phyloP scores from a whole-genome alignment of 176 grass and related monocot species.

The Echinochloa phyllopogon region DNA sequence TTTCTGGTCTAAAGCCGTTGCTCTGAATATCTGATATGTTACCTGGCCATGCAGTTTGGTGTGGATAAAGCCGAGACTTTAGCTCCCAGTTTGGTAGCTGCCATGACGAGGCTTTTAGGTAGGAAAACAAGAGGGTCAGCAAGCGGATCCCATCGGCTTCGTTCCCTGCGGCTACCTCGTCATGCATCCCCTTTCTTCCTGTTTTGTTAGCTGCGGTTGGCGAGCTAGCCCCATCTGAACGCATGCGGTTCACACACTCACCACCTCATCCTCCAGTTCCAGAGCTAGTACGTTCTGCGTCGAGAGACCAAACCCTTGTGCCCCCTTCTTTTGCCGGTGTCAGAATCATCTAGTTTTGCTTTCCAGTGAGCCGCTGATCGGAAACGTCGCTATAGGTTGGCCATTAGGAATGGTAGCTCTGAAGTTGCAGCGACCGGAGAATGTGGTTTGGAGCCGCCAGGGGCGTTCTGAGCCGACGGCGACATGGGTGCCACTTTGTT shows the following conservation, averaged over 20 bases:
- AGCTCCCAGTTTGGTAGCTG: constrained; percentile 10
- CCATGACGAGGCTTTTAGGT: constrained; percentile 46
- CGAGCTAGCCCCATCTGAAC: constrained; percentile 31
- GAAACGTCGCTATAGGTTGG: neutral
- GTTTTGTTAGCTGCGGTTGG: constrained; percentile 50
- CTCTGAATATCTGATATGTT: neutral
- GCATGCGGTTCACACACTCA: neutral
- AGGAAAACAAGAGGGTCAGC: constrained; percentile 21
- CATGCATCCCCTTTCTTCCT: neutral
- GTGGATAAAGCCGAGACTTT: neutral
- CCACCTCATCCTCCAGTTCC: neutral
- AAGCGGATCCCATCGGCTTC: constrained; percentile 1
- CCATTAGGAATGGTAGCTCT: constrained; percentile 50
- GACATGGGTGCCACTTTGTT: neutral
- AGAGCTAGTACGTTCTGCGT: neutral
- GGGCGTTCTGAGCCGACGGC: neutral
- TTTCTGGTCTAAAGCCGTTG: neutral
- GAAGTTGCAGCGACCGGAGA: constrained; percentile 53
- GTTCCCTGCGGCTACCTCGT: neutral
- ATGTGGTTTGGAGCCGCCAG: constrained; percentile 1
- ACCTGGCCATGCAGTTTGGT: neutral
- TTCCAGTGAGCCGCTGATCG: neutral
- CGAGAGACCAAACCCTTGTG: neutral
- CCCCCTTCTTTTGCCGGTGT: neutral
- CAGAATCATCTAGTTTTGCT: neutral